Evolutionary conservation across 148 eudicot genomes (phyloP).

Genomic region (Arctostaphylos glauca): DNA sequence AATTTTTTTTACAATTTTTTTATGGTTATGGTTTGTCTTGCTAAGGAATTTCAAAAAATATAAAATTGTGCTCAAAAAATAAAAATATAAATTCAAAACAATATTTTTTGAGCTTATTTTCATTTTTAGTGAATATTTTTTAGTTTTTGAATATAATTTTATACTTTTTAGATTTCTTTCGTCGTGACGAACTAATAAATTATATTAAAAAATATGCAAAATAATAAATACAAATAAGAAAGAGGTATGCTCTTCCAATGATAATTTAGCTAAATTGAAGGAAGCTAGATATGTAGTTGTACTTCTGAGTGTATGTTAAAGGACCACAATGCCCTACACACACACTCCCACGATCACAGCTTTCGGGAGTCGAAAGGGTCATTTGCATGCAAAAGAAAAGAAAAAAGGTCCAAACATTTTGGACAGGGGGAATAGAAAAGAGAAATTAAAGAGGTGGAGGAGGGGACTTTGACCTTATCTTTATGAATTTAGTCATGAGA

Average conservation of each 20-base stretch:
- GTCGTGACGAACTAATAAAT: too few relatives aligned
- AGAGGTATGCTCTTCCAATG: neutral
- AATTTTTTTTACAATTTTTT: too few relatives aligned
- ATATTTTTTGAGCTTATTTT: too few relatives aligned
- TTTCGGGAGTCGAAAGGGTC: constrained; percentile 24
- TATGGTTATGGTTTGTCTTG: too few relatives aligned
- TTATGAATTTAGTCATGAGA: constrained; percentile 18
- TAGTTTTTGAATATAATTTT: too few relatives aligned
- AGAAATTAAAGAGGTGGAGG: constrained; percentile 17
- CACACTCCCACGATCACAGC: neutral
- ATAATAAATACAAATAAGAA: too few relatives aligned
- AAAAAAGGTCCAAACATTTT: constrained; percentile 21
- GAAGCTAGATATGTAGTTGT: neutral
- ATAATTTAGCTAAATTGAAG: neutral
- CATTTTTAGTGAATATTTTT: too few relatives aligned
- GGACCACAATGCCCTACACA: constrained; percentile 17
- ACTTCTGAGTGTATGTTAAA: neutral
- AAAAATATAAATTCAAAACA: neutral
- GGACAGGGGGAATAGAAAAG: too few relatives aligned
- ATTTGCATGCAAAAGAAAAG: neutral
- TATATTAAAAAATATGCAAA: too few relatives aligned
- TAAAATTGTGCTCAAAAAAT: neutral
- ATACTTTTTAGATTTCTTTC: too few relatives aligned
- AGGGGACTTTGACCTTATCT: constrained; percentile 19
- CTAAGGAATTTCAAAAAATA: too few relatives aligned